These are phyloP conservation scores for Paraurostyla sp. DNA, from an alignment of 73 alveolate species.

Conservation along the genomic window DNA sequence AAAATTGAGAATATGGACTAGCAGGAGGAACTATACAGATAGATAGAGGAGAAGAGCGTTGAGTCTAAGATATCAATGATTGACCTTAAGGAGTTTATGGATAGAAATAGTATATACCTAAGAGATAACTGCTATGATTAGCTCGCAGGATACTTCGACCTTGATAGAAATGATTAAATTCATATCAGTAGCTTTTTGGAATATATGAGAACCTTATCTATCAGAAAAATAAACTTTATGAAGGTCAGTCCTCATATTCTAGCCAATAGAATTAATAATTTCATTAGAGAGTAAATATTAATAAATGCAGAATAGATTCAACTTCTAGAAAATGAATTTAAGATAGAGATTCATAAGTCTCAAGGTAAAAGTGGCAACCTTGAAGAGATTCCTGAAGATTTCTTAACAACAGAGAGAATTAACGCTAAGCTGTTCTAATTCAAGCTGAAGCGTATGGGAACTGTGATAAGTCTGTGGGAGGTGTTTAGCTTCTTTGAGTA, in stretches of 20 bases:
- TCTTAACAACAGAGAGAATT: conserved; percentile 27
- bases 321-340: conserved; percentile 22
- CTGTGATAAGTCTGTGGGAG: conserved; percentile 52
- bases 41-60: conserved; percentile 23
- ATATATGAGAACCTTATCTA: conserved; percentile 34
- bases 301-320: neutral
- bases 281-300: conserved; percentile 8
- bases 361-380: conserved; percentile 25
- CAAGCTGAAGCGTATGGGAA: conserved; percentile 23
- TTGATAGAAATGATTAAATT: conserved; percentile 46
- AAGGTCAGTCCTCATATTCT: conserved; percentile 48
- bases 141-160: conserved; percentile 36
- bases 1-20: neutral
- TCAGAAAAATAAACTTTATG: conserved; percentile 41
- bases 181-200: conserved; percentile 45
- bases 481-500: conserved; percentile 59
- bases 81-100: conserved; percentile 49
- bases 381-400: conserved; percentile 45
- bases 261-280: neutral
- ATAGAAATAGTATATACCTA: conserved; percentile 20
- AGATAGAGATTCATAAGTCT: conserved; percentile 7
- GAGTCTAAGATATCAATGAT: conserved; percentile 44
- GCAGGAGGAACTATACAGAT: conserved; percentile 21
- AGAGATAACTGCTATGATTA: conserved; percentile 41
- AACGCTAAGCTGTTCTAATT: conserved; percentile 54